Base-by-base conservation (phyloP, 1,284 basidiomycete species). In the Farysia itapuensis region DNA sequence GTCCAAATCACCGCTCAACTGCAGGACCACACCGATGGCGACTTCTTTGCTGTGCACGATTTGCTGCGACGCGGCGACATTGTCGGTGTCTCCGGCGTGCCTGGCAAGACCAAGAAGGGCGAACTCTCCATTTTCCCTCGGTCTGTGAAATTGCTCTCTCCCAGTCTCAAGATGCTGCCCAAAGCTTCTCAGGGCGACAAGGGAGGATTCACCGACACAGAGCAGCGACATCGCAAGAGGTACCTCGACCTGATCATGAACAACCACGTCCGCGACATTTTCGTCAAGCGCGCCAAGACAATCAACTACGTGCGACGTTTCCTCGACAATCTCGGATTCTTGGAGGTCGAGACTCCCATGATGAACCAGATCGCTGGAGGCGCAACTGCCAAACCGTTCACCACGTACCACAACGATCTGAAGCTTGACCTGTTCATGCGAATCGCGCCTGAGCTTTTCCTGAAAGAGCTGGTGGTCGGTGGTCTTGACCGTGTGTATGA, bases 311-410 rank as follows among this genome's bases (percentile, higher is more conserved):
- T 96, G 67, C 86, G 94, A 48, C 87, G 86, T 67, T 98, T 86
- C 84, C 80, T 99, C 52, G 93, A 97, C 78, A 81, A 83, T 70
- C 84, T 89, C 33, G 94, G 93, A 31, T 99, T 99, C 83, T 85
- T 98, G 79, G 95, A 99, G 80, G 93, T 98, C 53, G 94, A 99
- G 80, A 99, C 94, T 5, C 94, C 95, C 8, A 96, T 99, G 84
- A 98, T 91, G 81, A 93, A 88, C 78, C 86, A 96, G 82, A 86
- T 91, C 63, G 95, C 95, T 6, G 94, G 94, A 43, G 94, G 94
- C 51, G 94, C 94, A 23, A 97, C 92, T 4, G 94, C 94, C 69
- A 98, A 97, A 83, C 94, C 94, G 2, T 99, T 99, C 81, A 77
- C 98, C 77, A 99, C 94, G 0, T 93, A 97, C 78, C 94, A 99